These are phyloP conservation scores for Lactarius sp. DNA, from an alignment of 768 basidiomycete genomes.

Conservation along the genomic window DNA sequence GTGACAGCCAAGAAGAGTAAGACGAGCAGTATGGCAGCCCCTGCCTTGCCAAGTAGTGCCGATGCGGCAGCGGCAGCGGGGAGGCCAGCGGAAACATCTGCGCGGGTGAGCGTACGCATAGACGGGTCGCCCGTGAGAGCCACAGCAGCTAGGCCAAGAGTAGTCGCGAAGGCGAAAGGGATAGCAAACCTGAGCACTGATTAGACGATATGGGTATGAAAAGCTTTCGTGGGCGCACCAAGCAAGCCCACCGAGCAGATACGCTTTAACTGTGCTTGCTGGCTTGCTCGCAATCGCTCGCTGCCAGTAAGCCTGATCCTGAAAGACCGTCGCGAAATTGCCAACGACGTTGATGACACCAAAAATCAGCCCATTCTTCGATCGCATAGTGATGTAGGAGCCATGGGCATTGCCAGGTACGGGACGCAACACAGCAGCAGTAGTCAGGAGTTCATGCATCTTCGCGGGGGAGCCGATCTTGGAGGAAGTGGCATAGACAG, in stretches of 20 bases:
- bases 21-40: conserved; percentile 73
- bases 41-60: conserved; percentile 72
- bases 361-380: conserved; percentile 55
- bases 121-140: conserved; percentile 62
- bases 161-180: conserved; percentile 82
- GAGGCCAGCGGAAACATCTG: conserved; percentile 83
- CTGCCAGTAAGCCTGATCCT: conserved; percentile 77
- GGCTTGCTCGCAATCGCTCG: conserved; percentile 85
- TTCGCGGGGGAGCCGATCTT: conserved; percentile 73
- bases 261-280: conserved; percentile 84
- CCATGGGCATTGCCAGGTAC: conserved; percentile 81
- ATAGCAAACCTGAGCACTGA: conserved; percentile 60
- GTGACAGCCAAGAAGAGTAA: conserved; percentile 87
- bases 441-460: conserved; percentile 78
- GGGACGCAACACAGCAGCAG: conserved; percentile 49
- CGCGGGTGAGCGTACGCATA: conserved; percentile 47
- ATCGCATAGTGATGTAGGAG: conserved; percentile 62
- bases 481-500: conserved; percentile 71
- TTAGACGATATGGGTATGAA: background rate
- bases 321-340: conserved; percentile 66
- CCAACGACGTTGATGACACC: conserved; percentile 86
- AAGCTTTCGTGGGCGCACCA: conserved; percentile 47
- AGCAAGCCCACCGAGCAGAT: conserved; percentile 80
- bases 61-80: conserved; percentile 80
- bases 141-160: conserved; percentile 82